Percentiles rank a stretch among this genome's conserved stretches.
phyloP scores from a whole-genome alignment of 306 rosid genomes.

The Abrus pulchellus region DNA sequence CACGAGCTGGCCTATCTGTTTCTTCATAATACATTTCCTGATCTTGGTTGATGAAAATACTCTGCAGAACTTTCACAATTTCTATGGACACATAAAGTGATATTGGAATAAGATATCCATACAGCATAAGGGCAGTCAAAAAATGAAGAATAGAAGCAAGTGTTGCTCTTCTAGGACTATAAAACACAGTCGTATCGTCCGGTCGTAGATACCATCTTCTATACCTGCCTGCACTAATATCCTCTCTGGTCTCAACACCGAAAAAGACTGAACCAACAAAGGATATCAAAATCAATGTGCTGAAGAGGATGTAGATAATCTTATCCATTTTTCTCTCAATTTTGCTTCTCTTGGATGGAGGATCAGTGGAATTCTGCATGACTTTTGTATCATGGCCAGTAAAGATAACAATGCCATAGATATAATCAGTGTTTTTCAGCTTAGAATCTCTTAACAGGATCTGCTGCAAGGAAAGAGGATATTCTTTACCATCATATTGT shows the following conservation, averaged over 20 bases:
- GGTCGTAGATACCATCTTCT: constrained; percentile 93
- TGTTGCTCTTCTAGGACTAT: constrained; percentile 62
- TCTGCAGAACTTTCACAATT: constrained; percentile 89
- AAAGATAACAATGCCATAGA: constrained; percentile 77
- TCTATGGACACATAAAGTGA: constrained; percentile 92
- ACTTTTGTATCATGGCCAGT: constrained; percentile 93
- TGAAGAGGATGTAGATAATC: constrained; percentile 83
- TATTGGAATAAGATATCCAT: constrained; percentile 90
- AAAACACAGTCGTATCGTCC: constrained; percentile 61
- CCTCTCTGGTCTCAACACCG: constrained; percentile 65
- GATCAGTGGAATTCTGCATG: constrained; percentile 86
- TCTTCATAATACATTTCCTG: constrained; percentile 83
- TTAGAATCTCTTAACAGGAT: constrained; percentile 88
- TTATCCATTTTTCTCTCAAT: constrained; percentile 91
- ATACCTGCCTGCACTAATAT: constrained; percentile 50
- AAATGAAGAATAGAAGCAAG: constrained; percentile 77
- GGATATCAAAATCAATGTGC: constrained; percentile 73
- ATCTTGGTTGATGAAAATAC: constrained; percentile 85
- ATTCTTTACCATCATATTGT: constrained; percentile 51
- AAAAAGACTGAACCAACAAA: constrained; percentile 75
- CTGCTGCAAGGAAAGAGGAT: constrained; percentile 78
- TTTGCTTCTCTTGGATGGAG: constrained; percentile 94
- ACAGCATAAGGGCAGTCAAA: constrained; percentile 89
- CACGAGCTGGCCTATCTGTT: constrained; percentile 78
- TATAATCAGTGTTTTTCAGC: constrained; percentile 85